Base-by-base conservation (phyloP, 1,139 yeast genomes). In the Blastobotrys raffinosifermentans region DNA sequence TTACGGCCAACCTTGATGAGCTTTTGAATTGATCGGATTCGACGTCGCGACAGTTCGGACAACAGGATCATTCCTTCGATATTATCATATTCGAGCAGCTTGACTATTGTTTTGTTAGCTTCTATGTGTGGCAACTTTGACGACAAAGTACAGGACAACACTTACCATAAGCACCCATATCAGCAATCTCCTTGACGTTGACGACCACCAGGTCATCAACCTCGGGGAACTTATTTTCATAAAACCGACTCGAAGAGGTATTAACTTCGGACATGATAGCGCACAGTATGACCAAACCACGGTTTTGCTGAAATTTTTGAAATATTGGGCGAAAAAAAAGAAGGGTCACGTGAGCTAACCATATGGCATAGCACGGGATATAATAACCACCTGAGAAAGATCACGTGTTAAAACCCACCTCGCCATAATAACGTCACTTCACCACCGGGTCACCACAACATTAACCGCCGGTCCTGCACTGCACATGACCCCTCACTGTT, bases 161-260 rank as follows among this genome's bases (percentile, higher is more conserved):
- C 35, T 11, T 25, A 32, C 35, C 38, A 60, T 87, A 87, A 13
- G 96, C 96, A 42, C 96, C 96, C 96, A 87, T 87, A 64, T 87
- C 96, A 52, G 96, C 96, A 55, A 87, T 87, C 63, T 87, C 96
- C 70, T 86, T 95, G 57, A 91, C 98, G 65, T 91, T 91, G 60
- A 91, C 98, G 91, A 91, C 89, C 48, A 91, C 97, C 52, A 91
- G 94, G 63, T 93, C 98, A 54, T 91, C 98, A 58, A 93, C 94
- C 66, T 91, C 99, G 46, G 99, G 99, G 70, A 81, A 91, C 66
- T 89, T 89, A 77, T 89, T 91, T 66, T 91, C 98, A 63, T 91
- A 91, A 68, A 83, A 93, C 70, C 99, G 81, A 71, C 96, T 89
- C 64, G 85, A 80, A 37, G 94, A 80, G 34, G 93, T 81, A 63